Evolutionary conservation across 495 filamentous ascomycete species (phyloP).

Genomic region (Neurospora sp.): DNA sequence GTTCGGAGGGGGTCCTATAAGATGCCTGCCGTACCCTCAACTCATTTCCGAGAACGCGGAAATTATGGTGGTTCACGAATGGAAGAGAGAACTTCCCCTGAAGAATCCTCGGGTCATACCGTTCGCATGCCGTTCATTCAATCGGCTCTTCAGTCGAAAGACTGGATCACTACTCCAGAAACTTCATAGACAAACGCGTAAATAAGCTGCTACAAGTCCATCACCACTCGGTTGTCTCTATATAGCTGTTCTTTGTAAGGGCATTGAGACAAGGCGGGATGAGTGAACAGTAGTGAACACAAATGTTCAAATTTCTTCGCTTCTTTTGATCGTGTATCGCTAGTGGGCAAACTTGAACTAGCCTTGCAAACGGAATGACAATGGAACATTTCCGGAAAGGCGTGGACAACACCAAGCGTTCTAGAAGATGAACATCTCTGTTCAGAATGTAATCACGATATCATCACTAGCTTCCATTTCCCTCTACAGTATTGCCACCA

Average conservation of each 20-base stretch:
- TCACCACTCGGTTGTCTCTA: background rate
- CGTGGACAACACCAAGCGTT: background rate
- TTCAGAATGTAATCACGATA: background rate
- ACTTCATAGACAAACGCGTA: background rate
- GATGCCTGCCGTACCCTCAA: background rate
- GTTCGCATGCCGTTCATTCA: background rate
- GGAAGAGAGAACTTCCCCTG: background rate
- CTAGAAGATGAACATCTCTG: background rate
- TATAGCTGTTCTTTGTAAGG: background rate
- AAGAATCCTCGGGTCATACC: background rate
- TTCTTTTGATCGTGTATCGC: background rate
- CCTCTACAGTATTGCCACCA: background rate
- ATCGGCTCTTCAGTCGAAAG: background rate
- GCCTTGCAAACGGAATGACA: background rate
- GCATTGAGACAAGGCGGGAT: background rate
- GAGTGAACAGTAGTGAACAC: background rate
- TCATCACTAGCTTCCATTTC: background rate
- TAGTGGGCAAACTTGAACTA: background rate
- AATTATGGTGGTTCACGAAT: background rate
- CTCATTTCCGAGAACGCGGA: background rate
- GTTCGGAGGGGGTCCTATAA: background rate
- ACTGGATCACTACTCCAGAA: background rate
- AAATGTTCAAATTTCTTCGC: background rate
- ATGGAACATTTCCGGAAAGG: background rate
- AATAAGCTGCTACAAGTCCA: background rate